Evolutionary conservation across 2,329 filamentous ascomycete species (phyloP), one percentile per base, ranked within the genome.

Genomic region (Byssochlamys sp.): DNA sequence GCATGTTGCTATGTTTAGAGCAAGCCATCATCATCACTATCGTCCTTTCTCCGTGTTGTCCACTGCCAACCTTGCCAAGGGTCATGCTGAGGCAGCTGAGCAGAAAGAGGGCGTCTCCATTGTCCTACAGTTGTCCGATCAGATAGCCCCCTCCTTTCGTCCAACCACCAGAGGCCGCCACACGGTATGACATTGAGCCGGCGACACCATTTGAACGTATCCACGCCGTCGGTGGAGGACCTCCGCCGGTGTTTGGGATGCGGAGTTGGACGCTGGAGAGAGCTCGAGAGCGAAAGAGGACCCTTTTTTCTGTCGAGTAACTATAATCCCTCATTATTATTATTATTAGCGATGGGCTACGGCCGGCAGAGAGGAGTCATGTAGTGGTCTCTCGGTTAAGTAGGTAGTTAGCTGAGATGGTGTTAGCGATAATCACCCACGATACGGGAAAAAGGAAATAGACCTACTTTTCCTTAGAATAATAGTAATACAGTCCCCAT

Each of bases 1-100:
- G 49, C 49, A 51, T 51, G 49, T 51, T 51, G 49, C 49, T 51
- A 51, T 51, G 49, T 51, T 51, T 51, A 51, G 49, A 51, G 24
- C 49, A 28, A n/a, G 11, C 25, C 24, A 12, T 51, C 49, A 26
- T 51, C 25, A 26, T 28, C 49, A 51, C 49, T 12, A 51, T 26
- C 49, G 19, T 45, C 39, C 39, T 45, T 19, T 14, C 39, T 45
- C 39, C n/a, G 39, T 45, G 39, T 14, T 45, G 39, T 45, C n/a
- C 39, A 51, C 49, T 26, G 49, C 49, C 49, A 51, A 51, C 24
- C 25, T 28, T 51, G 27, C 25, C 49, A 51, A 28, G 49, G 49
- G 49, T 26, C 24, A 51, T 26, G 49, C 49, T 51, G 19, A 19
- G 19, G 19, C 19, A 19, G 19, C 19, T 19, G 49, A 28, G 25